Base-by-base conservation (phyloP, 179 eudicot species). In the Silene coronaria region DNA sequence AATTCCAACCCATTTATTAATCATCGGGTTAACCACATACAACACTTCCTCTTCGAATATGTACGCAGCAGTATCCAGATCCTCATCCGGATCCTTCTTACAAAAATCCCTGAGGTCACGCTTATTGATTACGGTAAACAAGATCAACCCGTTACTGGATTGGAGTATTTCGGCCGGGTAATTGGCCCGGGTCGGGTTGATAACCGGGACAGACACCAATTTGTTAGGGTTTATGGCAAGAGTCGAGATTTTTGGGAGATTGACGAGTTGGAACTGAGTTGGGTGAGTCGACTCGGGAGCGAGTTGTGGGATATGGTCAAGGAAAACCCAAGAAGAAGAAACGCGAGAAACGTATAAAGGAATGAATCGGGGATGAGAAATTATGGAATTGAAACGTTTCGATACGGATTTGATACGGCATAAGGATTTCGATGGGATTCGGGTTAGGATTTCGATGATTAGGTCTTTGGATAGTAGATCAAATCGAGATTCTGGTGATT, bases 391-490 rank as follows among this genome's bases (percentile, higher is more conserved):
- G 59, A 57, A 78, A 1, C 12, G 67, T 59, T 67, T 78, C 14
- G 82, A 79, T 22, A 79, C 75, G 71, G 30, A 51, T 62, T 79
- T 79, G 76, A 75, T 70, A 69, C 76, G 72, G 72, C 42, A 30
- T 9, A 80, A 5, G 5, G 79, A 24, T 27, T 75, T 80, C 16
- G 63, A 45, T 1, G 82, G 82, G 9, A 75, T 59, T 8, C 72
- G 74, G 62, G 67, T 69, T 21, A 79, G 65, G 45, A 79, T 75
- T 14, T 75, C 75, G 42, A 7, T 24, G 2, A 79, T 75, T 21
- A 42, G 63, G 21, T 57, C 67, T 17, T 26, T 19, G 7, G 38
- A 11, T 13, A 63, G 36, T 13, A 11, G 51, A 45, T 45, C 14
- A 9, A 45, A 45, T 45, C 11, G 12, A 11, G 51, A 45, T 45